Base-by-base conservation (phyloP, 2,329 filamentous ascomycete species). In the Shiraia bambusicola region DNA sequence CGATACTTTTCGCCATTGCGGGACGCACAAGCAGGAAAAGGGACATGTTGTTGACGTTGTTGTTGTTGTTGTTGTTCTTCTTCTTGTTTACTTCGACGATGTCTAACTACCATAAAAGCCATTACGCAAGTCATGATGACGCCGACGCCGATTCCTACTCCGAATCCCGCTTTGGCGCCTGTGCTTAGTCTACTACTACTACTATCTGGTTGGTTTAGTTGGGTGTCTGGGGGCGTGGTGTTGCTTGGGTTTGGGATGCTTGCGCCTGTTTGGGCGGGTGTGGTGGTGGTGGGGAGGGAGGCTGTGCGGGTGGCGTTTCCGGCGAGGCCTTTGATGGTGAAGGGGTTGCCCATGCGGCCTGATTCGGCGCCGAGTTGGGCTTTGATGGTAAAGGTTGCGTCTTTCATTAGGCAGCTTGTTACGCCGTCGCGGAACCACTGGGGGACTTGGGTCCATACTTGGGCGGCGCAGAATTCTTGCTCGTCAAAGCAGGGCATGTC, bases 381-480 rank as follows among this genome's bases (percentile, higher is more conserved):
- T 8, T 39, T 22, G 11, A 42, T 30, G 2, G 45, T 48, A 24
- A 28, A 48, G 1, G 26, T 22, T 6, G 17, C 34, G 17, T 51
- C 41, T 17, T 48, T 45, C 39, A 45, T 48, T 13, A 51, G 14
- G 29, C 44, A 51, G 32, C 45, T 48, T 19, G 45, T 45, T 5
- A 48, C 45, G 16, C 48, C 48, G 26, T 51, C 48, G 13, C 48
- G 34, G 16, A 51, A 51, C 48, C 45, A 51, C 22, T 51, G 48
- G 16, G 45, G 45, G 3, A 45, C 44, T 28, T 51, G 48, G 3
- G 45, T 51, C 48, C 48, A 51, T 4, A 51, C 42, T 24, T 51
- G 48, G 2, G 28, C 35, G 4, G 48, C 48, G 22, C 48, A 51
- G 8, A 43, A 27, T 6, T 28, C 39, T n/a, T 48, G 35, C 22